Percentiles rank a stretch among this genome's conserved stretches.
Conservation (phyloP, 2,329 filamentous ascomycete species). For the Epichloe brachyelytri region DNA sequence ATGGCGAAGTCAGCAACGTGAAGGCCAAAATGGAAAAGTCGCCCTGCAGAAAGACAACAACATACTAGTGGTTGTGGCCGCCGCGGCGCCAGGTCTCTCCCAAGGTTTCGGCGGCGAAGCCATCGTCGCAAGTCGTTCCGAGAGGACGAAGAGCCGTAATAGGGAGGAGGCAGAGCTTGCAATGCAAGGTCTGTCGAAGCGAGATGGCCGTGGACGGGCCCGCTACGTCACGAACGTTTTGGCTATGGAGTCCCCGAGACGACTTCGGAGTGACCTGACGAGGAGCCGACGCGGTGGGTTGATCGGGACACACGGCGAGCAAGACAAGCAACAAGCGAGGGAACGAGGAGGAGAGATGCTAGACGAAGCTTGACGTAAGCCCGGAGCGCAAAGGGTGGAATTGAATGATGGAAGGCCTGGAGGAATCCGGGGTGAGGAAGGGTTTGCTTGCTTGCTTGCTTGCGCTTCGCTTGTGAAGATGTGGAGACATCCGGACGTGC, state of each 20-base stretch:
- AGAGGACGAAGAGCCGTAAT: neutral
- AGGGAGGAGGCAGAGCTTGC: neutral
- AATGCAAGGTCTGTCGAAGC: neutral
- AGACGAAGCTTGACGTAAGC: no score
- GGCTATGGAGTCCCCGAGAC: neutral
- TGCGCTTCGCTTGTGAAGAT: neutral
- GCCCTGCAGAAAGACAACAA: constrained; percentile 9
- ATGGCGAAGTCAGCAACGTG: constrained; percentile 13
- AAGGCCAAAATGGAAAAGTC: constrained; percentile 3
- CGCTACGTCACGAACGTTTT: constrained; percentile 3
- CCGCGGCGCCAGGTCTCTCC: constrained; percentile 63
- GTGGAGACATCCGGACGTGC: neutral
- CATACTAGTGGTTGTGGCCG: constrained; percentile 32
- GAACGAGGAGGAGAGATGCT: neutral
- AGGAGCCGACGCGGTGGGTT: neutral
- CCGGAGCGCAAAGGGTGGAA: neutral
- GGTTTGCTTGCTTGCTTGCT: neutral
- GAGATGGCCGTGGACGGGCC: neutral
- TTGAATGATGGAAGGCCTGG: neutral
- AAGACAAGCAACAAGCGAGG: neutral
- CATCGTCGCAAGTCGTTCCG: constrained; percentile 24
- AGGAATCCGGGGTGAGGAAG: neutral
- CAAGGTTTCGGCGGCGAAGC: constrained; percentile 93
- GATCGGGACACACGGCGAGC: neutral
- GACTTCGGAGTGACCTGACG: constrained; percentile 2